Conservation (phyloP, 129 eudicot species). For the Flaveria bidentis region DNA sequence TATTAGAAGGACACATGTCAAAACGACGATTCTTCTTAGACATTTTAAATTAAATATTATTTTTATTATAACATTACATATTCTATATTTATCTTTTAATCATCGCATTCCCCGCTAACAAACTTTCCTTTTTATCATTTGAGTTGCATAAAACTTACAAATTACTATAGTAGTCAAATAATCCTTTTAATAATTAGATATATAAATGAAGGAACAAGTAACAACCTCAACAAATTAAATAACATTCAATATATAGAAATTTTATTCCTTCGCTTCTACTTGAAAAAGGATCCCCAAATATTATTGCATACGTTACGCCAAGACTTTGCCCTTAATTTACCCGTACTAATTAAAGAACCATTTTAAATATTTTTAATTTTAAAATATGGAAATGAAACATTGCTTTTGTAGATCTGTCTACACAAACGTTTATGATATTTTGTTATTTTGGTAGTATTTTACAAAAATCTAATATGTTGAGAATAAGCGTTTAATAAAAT, state of each 20-base stretch:
- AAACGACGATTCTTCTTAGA: too few relatives aligned
- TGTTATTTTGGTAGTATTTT: too few relatives aligned
- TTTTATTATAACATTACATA: too few relatives aligned
- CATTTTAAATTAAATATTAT: too few relatives aligned
- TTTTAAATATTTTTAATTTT: background rate
- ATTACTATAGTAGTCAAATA: background rate
- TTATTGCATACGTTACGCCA: slow-evolving; percentile 32
- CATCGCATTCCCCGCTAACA: background rate
- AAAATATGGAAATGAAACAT: background rate
- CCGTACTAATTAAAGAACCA: background rate
- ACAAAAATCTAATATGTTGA: too few relatives aligned
- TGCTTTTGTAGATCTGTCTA: too few relatives aligned
- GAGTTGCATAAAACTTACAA: background rate
- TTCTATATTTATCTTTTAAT: too few relatives aligned
- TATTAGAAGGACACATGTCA: too few relatives aligned
- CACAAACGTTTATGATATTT: too few relatives aligned
- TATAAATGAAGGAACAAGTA: slow-evolving; percentile 8
- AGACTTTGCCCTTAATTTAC: slow-evolving; percentile 23
- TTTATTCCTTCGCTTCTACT: slow-evolving; percentile 25
- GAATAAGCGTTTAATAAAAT: too few relatives aligned
- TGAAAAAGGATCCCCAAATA: slow-evolving; percentile 25
- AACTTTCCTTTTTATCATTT: background rate
- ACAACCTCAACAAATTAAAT: background rate
- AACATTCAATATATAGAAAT: background rate
- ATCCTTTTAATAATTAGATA: background rate